phyloP scores from a whole-genome alignment of 2,329 filamentous ascomycete genomes.

The Paracamarosporium sp. region DNA sequence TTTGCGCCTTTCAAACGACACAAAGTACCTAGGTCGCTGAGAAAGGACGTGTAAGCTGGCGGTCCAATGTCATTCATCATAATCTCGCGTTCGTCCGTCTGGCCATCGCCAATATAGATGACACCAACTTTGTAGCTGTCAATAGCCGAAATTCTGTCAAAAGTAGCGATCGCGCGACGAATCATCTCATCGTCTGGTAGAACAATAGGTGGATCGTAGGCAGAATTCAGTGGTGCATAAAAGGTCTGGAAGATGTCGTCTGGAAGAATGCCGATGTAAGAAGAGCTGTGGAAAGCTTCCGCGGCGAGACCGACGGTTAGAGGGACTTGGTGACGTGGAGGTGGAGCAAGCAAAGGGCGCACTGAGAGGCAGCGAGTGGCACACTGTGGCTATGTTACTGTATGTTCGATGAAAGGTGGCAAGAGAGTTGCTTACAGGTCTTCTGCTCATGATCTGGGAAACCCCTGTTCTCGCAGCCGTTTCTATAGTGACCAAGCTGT shows the following conservation, averaged over 20 bases:
- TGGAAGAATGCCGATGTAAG: slow-evolving; percentile 70
- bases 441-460: slow-evolving; percentile 74
- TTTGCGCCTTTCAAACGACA: slow-evolving; percentile 80
- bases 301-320: slow-evolving; percentile 47
- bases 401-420: slow-evolving; percentile 22
- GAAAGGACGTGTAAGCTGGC: slow-evolving; percentile 84
- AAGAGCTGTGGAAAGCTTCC: slow-evolving; percentile 53
- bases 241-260: slow-evolving; percentile 76
- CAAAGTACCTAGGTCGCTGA: slow-evolving; percentile 81
- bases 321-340: slow-evolving; percentile 50
- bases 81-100: slow-evolving; percentile 83
- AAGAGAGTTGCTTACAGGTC: slow-evolving; percentile 74
- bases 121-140: slow-evolving; percentile 96
- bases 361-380: slow-evolving; percentile 51
- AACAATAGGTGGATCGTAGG: slow-evolving; percentile 69
- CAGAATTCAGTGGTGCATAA: slow-evolving; percentile 59
- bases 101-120: slow-evolving; percentile 88
- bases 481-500: slow-evolving; percentile 76
- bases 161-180: slow-evolving; percentile 75
- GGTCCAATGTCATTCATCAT: slow-evolving; percentile 87
- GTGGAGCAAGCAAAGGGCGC: slow-evolving; percentile 43
- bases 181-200: slow-evolving; percentile 75
- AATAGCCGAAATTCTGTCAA: slow-evolving; percentile 87
- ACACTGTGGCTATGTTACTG: slow-evolving; percentile 35
- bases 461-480: slow-evolving; percentile 71